These are phyloP conservation scores for Penicillium sp. DNA, from an alignment of 2,329 filamentous ascomycete species.

Conservation along the genomic window DNA sequence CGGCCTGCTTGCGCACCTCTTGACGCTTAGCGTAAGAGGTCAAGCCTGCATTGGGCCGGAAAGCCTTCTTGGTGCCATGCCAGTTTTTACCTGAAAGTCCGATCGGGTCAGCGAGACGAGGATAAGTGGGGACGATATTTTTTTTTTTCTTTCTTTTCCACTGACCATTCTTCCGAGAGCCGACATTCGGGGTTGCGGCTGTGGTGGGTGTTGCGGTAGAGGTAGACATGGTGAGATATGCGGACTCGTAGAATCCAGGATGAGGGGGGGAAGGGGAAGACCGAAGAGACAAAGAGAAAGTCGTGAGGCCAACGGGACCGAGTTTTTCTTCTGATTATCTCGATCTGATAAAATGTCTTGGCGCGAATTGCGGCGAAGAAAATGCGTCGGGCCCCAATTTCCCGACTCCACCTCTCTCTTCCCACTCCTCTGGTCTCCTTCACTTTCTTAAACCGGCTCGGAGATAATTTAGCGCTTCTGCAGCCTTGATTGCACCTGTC, in stretches of 20 bases:
- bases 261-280: background rate
- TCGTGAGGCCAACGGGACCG: slow-evolving; percentile 2
- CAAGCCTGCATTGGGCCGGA: slow-evolving; percentile 77
- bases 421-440: slow-evolving; percentile 9
- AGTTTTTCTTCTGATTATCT: slow-evolving; percentile 33
- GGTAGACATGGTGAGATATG: slow-evolving; percentile 47
- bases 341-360: slow-evolving; percentile 48
- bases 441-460: slow-evolving; percentile 1
- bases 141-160: slow-evolving; percentile 8
- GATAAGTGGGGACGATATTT: slow-evolving; percentile 10
- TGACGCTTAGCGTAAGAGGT: slow-evolving; percentile 77
- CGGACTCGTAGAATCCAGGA: background rate
- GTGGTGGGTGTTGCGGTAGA: slow-evolving; percentile 31
- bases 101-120: slow-evolving; percentile 18
- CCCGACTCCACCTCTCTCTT: slow-evolving; percentile 17
- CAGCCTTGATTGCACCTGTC: background rate
- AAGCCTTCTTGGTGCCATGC: slow-evolving; percentile 80
- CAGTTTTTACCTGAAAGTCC: slow-evolving; percentile 80
- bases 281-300: background rate
- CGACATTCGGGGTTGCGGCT: slow-evolving; percentile 43
- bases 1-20: slow-evolving; percentile 67
- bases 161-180: slow-evolving; percentile 82
- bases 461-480: background rate
- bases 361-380: slow-evolving; percentile 16
- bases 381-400: slow-evolving; percentile 7